These are phyloP conservation scores for Solanum piurae DNA, from an alignment of 257 asterid genomes.

Conservation along the genomic window DNA sequence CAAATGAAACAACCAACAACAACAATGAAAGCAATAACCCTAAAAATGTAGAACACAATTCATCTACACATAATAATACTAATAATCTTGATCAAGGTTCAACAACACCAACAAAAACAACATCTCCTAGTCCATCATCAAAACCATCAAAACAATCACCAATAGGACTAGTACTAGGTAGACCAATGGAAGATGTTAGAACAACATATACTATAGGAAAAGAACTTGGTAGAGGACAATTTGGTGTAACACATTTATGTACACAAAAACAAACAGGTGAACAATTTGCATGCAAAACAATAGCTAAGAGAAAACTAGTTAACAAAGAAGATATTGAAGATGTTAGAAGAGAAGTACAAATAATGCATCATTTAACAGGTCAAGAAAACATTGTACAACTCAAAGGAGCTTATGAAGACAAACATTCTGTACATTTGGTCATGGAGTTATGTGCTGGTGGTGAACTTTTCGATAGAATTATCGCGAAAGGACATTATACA, in stretches of 20 bases:
- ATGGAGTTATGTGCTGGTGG: conserved; percentile 93
- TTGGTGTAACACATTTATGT: conserved; percentile 72
- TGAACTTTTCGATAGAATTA: conserved; percentile 80
- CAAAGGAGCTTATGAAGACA: conserved; percentile 82
- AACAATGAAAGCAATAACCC: background rate
- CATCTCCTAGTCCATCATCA: conserved; percentile 19
- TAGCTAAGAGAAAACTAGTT: conserved; percentile 69
- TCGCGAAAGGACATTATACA: conserved; percentile 71
- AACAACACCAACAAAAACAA: background rate
- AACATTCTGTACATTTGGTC: conserved; percentile 69
- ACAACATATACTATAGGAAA: conserved; percentile 55
- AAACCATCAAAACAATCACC: conserved; percentile 29
- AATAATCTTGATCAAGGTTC: background rate
- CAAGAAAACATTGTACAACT: conserved; percentile 66
- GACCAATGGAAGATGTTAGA: conserved; percentile 75
- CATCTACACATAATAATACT: background rate
- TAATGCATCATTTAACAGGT: conserved; percentile 80
- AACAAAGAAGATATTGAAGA: conserved; percentile 79
- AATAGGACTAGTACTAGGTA: conserved; percentile 54
- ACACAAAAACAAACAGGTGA: conserved; percentile 64
- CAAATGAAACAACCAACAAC: background rate
- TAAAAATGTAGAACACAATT: background rate
- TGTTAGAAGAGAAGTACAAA: conserved; percentile 80
- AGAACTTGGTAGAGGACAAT: conserved; percentile 81
- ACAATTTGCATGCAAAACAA: conserved; percentile 71